Conservation (phyloP, 2,329 filamentous ascomycete species). For the Fusarium sp. region DNA sequence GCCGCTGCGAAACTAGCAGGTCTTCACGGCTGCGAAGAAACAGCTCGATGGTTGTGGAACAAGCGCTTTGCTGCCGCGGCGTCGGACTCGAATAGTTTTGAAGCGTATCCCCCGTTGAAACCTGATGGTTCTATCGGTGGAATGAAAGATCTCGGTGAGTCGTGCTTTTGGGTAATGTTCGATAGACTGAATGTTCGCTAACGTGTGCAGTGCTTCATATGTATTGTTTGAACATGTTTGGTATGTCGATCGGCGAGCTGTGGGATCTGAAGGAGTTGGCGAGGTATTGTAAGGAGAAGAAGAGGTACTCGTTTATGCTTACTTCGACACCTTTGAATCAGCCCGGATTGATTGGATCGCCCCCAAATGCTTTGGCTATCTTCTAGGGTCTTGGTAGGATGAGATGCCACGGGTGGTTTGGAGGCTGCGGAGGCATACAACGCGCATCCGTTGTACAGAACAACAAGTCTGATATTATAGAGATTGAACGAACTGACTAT, state of each 20-base stretch:
- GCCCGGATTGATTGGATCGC: slow-evolving; percentile 28
- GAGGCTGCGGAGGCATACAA: not conserved
- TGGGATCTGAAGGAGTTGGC: slow-evolving; percentile 66
- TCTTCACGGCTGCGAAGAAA: slow-evolving; percentile 59
- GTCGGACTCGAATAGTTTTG: slow-evolving; percentile 71
- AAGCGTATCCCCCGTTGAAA: slow-evolving; percentile 67
- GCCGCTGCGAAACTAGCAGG: slow-evolving; percentile 47
- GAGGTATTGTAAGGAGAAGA: slow-evolving; percentile 61
- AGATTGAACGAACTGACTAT: not conserved
- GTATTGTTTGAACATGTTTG: slow-evolving; percentile 61
- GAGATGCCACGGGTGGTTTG: accelerated
- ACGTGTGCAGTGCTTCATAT: slow-evolving; percentile 55
- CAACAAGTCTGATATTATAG: not conserved
- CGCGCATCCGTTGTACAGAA: not conserved
- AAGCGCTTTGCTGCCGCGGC: slow-evolving; percentile 74
- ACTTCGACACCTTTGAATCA: slow-evolving; percentile 65
- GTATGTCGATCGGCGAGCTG: slow-evolving; percentile 65
- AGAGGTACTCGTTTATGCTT: slow-evolving; percentile 70
- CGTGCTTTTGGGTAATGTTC: too few relatives aligned
- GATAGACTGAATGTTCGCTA: not conserved
- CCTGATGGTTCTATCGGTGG: slow-evolving; percentile 50
- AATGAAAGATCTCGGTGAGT: slow-evolving; percentile 51
- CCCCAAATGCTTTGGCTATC: slow-evolving; percentile 40
- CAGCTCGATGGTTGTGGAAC: slow-evolving; percentile 75
- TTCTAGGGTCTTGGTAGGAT: slow-evolving; percentile 1